Percentiles rank a stretch among this genome's conserved stretches.
These are phyloP conservation scores for Pogostemon cablin DNA, from an alignment of 257 asterid genomes.

Conservation along the genomic window DNA sequence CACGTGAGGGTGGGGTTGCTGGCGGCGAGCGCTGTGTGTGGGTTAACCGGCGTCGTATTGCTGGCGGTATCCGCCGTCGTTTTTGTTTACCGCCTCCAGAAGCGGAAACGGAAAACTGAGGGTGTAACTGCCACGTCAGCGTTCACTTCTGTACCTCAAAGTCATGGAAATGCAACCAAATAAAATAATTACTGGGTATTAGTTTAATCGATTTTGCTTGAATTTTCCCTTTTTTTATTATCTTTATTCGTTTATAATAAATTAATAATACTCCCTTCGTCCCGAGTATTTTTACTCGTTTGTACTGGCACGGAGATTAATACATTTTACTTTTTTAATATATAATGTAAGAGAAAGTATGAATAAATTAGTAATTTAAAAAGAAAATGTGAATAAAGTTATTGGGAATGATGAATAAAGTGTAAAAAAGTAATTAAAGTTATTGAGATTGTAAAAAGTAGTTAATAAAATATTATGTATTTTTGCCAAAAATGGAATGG, in stretches of 20 bases:
- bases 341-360: too few species aligned
- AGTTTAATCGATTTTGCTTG: slow-evolving; percentile 2
- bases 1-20: slow-evolving; percentile 56
- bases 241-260: slow-evolving; percentile 22
- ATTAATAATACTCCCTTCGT: too few species aligned
- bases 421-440: too few species aligned
- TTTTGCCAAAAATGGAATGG: too few species aligned
- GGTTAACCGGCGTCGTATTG: slow-evolving; percentile 62
- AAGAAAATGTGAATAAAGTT: too few species aligned
- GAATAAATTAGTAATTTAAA: too few species aligned
- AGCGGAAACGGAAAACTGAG: slow-evolving; percentile 26
- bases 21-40: slow-evolving; percentile 67
- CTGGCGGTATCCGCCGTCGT: slow-evolving; percentile 56
- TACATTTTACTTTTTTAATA: too few species aligned
- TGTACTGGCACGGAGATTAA: too few species aligned
- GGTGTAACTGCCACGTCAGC: slow-evolving; percentile 31
- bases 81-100: slow-evolving; percentile 46
- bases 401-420: too few species aligned
- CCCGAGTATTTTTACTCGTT: too few species aligned
- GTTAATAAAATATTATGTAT: too few species aligned
- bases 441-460: too few species aligned
- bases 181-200: slow-evolving; percentile 28
- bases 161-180: slow-evolving; percentile 8
- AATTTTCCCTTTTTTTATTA: background rate
- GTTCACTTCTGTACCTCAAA: slow-evolving; percentile 13